These are phyloP conservation scores for Cenococcum geophilum DNA, from an alignment of 495 filamentous ascomycete species.

Conservation along the genomic window DNA sequence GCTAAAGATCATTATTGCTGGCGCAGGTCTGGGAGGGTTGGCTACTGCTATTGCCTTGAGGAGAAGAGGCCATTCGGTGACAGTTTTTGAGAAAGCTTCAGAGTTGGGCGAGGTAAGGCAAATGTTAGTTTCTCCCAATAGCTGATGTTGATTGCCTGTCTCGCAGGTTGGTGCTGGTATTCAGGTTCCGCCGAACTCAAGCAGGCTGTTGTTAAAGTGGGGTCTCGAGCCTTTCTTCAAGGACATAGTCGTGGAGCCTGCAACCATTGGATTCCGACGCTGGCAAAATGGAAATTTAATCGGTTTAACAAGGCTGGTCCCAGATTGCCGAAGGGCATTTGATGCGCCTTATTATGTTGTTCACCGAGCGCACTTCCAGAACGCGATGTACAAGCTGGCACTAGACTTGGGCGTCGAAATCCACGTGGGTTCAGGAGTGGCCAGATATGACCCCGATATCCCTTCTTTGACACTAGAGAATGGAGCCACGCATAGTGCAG, in stretches of 20 bases:
- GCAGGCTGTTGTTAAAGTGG: conserved; percentile 32
- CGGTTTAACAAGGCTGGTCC: conserved; percentile 38
- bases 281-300: conserved; percentile 43
- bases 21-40: conserved; percentile 49
- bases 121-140: background rate
- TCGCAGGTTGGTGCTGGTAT: conserved; percentile 30
- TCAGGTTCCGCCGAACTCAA: conserved; percentile 29
- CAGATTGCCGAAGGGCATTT: conserved; percentile 38
- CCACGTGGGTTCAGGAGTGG: conserved; percentile 47
- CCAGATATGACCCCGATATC: conserved; percentile 26
- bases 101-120: conserved; percentile 44
- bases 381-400: conserved; percentile 35
- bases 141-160: background rate
- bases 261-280: conserved; percentile 40
- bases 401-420: conserved; percentile 46
- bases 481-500: conserved; percentile 23
- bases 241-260: conserved; percentile 36
- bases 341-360: conserved; percentile 43
- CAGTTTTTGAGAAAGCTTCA: conserved; percentile 45
- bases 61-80: conserved; percentile 43
- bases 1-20: conserved; percentile 46
- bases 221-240: conserved; percentile 39
- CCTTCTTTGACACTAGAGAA: conserved; percentile 28
- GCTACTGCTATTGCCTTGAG: conserved; percentile 47
- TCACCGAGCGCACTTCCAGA: conserved; percentile 44